These are phyloP conservation scores for Dipteronia sinensis DNA, from an alignment of 345 rosid genomes.

Conservation along the genomic window DNA sequence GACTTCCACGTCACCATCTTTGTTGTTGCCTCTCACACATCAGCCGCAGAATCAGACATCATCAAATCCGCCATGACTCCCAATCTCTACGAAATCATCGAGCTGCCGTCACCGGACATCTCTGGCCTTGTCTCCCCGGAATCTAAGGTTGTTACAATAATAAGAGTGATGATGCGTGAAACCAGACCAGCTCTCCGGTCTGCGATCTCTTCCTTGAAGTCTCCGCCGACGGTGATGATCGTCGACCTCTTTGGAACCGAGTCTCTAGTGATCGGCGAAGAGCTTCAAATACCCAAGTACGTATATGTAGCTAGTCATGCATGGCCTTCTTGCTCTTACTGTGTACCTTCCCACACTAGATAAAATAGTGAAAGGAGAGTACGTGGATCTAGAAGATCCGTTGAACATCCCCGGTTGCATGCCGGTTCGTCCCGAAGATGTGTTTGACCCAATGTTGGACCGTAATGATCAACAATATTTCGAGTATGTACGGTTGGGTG, in stretches of 20 bases:
- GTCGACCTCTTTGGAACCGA: conserved; percentile 53
- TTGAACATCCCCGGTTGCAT: conserved; percentile 58
- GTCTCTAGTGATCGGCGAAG: conserved; percentile 37
- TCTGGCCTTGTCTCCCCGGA: conserved; percentile 31
- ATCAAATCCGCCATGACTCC: conserved; percentile 21
- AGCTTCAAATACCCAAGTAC: conserved; percentile 40
- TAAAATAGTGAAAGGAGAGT: conserved; percentile 41
- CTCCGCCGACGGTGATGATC: conserved; percentile 44
- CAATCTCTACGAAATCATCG: conserved; percentile 28
- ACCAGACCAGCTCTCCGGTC: conserved; percentile 33
- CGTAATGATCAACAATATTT: conserved; percentile 25
- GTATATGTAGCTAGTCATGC: conserved; percentile 43
- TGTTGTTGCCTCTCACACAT: conserved; percentile 25
- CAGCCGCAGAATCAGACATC: conserved; percentile 29
- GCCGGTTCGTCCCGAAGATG: conserved; percentile 46
- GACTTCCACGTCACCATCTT: conserved; percentile 46
- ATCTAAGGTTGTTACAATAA: conserved; percentile 26
- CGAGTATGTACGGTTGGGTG: not conserved
- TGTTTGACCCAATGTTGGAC: conserved; percentile 38
- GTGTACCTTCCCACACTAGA: conserved; percentile 39
- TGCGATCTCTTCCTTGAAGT: conserved; percentile 29
- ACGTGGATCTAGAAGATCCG: conserved; percentile 35
- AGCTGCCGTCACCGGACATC: conserved; percentile 40
- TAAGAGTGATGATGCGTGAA: conserved; percentile 45
- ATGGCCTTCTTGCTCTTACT: conserved; percentile 50